phyloP scores from a whole-genome alignment of 306 rosid species.

The Lathyrus tuberosus region DNA sequence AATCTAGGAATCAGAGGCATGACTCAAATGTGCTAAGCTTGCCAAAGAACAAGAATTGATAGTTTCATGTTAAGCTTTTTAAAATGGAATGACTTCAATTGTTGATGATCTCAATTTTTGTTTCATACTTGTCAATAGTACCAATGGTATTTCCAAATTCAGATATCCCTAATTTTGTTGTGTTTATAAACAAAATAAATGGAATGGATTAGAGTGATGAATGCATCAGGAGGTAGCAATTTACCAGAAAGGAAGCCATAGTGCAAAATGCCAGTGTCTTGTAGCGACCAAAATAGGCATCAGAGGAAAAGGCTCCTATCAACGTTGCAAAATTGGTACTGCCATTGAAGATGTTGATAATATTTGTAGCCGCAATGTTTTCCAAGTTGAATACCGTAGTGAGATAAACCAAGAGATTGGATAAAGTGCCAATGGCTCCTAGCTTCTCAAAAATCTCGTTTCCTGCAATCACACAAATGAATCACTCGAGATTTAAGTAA shows the following conservation, averaged over 20 bases:
- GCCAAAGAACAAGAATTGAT: neutral
- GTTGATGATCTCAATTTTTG: slow-evolving; percentile 13
- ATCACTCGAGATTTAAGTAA: slow-evolving; percentile 5
- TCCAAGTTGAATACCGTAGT: slow-evolving; percentile 66
- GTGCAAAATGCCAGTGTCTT: slow-evolving; percentile 66
- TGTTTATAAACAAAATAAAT: slow-evolving; percentile 22
- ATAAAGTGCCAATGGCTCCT: slow-evolving; percentile 69
- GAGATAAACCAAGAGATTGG: slow-evolving; percentile 53
- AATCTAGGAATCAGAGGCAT: slow-evolving; percentile 33
- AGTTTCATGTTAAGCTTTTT: neutral
- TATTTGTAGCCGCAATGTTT: slow-evolving; percentile 65
- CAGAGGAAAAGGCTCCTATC: slow-evolving; percentile 70
- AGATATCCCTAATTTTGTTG: slow-evolving; percentile 14
- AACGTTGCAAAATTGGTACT: slow-evolving; percentile 71
- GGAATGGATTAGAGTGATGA: slow-evolving; percentile 13
- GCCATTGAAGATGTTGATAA: slow-evolving; percentile 66
- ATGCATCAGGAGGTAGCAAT: slow-evolving; percentile 14
- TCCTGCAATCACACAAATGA: slow-evolving; percentile 50
- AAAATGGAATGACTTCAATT: slow-evolving; percentile 18
- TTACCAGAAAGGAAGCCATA: slow-evolving; percentile 67
- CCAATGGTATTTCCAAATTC: slow-evolving; percentile 21
- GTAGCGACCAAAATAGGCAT: slow-evolving; percentile 69
- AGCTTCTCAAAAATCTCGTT: slow-evolving; percentile 93
- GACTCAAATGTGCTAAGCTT: neutral
- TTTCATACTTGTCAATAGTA: slow-evolving; percentile 9